Evolutionary conservation across 352 stramenopile species (phyloP).

Genomic region (Phytophthora chlamydospora): DNA sequence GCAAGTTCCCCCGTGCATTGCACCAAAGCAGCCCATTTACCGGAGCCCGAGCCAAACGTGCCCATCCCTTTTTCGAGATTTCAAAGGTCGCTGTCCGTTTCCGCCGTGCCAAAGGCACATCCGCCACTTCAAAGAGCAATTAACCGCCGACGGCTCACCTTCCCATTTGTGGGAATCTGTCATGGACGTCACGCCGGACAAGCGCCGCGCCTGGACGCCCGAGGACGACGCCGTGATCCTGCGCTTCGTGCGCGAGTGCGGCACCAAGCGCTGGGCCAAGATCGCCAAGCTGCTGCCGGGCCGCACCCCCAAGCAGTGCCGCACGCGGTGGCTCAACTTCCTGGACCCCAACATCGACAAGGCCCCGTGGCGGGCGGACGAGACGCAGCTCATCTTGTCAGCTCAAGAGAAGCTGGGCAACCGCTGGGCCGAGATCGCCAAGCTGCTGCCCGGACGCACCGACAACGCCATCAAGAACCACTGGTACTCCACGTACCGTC

Average conservation of each 20-base stretch:
- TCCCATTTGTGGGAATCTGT: too few relatives aligned
- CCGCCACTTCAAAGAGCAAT: constrained; percentile 29
- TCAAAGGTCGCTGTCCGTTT: constrained; percentile 19
- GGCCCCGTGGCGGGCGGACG: constrained; percentile 91
- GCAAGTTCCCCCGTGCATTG: too few relatives aligned
- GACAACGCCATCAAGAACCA: constrained; percentile 91
- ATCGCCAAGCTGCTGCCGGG: constrained; percentile 94
- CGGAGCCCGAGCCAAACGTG: constrained; percentile 15
- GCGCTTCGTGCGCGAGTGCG: constrained; percentile 71
- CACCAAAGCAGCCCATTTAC: too few relatives aligned
- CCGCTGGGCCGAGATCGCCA: constrained; percentile 98
- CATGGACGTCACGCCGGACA: constrained; percentile 22
- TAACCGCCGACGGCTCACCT: background rate
- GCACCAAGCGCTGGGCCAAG: constrained; percentile 91
- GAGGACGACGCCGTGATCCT: constrained; percentile 75
- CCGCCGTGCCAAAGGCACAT: background rate
- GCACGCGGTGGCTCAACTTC: constrained; percentile 96
- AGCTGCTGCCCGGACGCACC: constrained; percentile 93
- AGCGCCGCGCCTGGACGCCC: constrained; percentile 64
- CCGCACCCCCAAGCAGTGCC: constrained; percentile 96
- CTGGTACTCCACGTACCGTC: constrained; percentile 82
- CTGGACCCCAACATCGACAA: constrained; percentile 94
- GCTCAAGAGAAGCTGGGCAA: constrained; percentile 90
- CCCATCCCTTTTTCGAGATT: background rate
- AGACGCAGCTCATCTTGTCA: constrained; percentile 88